These are phyloP conservation scores for Ogataea paraovalis DNA, from an alignment of 805 yeast genomes.

Conservation along the genomic window DNA sequence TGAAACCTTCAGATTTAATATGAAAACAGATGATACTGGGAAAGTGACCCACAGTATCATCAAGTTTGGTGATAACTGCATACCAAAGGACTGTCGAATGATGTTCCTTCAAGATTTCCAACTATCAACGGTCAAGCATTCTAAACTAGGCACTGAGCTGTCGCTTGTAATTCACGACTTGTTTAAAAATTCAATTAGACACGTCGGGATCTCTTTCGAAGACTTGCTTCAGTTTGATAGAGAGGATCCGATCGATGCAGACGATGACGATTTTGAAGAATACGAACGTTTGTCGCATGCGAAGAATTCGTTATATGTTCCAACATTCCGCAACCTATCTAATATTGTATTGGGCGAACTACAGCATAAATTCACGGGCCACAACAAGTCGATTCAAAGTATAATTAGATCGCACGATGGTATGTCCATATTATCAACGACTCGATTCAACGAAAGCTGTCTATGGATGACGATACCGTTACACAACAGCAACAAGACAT, in stretches of 20 bases:
- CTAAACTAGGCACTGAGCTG: conserved; percentile 22
- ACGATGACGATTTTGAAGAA: not conserved
- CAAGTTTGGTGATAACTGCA: conserved; percentile 24
- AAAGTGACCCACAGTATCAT: conserved; percentile 16
- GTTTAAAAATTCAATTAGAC: conserved; percentile 32
- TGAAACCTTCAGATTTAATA: conserved; percentile 35
- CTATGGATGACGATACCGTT: conserved; percentile 50
- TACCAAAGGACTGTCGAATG: conserved; percentile 27
- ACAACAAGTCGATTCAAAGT: conserved; percentile 70
- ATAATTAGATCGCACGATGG: conserved; percentile 68
- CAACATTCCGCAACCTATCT: not conserved
- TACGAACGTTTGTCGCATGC: not conserved
- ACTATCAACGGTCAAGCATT: conserved; percentile 8
- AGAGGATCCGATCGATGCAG: conserved; percentile 6
- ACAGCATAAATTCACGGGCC: conserved; percentile 73
- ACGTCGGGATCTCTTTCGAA: conserved; percentile 30
- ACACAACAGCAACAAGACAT: conserved; percentile 24
- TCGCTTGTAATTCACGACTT: conserved; percentile 45
- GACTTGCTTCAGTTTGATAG: conserved; percentile 26
- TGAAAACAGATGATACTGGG: conserved; percentile 13
- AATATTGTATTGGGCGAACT: conserved; percentile 29
- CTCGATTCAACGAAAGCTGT: conserved; percentile 59
- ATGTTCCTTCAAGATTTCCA: conserved; percentile 24
- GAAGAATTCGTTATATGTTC: not conserved
- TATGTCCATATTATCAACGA: conserved; percentile 50